These are phyloP conservation scores for Venturia aucupariae DNA, from an alignment of 2,329 filamentous ascomycete genomes.

Conservation along the genomic window DNA sequence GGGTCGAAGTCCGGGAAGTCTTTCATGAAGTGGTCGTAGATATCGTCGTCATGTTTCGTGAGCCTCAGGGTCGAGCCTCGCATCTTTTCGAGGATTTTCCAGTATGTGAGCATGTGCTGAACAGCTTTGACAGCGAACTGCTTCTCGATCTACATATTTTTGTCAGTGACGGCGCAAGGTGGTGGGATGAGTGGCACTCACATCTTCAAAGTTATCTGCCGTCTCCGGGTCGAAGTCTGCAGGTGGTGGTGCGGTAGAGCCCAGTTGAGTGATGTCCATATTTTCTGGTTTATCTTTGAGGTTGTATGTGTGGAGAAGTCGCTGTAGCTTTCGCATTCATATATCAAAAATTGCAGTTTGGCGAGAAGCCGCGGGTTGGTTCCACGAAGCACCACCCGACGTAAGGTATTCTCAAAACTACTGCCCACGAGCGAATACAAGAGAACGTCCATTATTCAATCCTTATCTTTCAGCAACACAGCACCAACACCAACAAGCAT, in stretches of 20 bases:
- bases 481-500: background rate
- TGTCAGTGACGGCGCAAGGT: constrained; percentile 19
- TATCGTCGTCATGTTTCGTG: constrained; percentile 92
- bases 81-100: constrained; percentile 85
- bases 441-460: background rate
- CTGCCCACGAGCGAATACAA: background rate
- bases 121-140: constrained; percentile 98
- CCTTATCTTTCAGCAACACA: background rate
- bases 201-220: constrained; percentile 61
- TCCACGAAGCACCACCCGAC: background rate
- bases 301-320: background rate
- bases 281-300: background rate
- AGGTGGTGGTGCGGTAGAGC: constrained; percentile 8
- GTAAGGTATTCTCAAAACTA: background rate
- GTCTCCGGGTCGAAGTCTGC: constrained; percentile 46
- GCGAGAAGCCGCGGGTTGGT: background rate
- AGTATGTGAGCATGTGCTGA: constrained; percentile 95
- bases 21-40: constrained; percentile 75
- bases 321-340: background rate
- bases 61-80: constrained; percentile 81
- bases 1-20: constrained; percentile 93
- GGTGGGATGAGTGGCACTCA: constrained; percentile 29
- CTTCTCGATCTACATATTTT: constrained; percentile 72
- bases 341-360: background rate
- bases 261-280: background rate